Conservation (phyloP, 805 yeast species). For the Barnettozyma populi region DNA sequence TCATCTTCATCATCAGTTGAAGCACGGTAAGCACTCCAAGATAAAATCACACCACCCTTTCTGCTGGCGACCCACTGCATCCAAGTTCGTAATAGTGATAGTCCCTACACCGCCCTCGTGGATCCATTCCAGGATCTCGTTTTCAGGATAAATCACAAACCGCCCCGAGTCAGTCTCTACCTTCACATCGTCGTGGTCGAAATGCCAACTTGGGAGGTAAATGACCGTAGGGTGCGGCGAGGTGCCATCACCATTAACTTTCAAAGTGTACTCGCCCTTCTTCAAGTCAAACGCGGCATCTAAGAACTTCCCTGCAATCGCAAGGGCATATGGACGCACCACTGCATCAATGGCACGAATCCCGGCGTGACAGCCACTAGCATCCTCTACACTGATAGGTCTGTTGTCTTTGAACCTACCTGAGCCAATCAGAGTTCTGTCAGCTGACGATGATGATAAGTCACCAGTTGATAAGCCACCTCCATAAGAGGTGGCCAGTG, state of each 20-base stretch:
- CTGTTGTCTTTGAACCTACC: neutral
- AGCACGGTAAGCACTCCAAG: conserved; percentile 8
- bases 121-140: conserved; percentile 66
- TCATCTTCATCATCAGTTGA: neutral
- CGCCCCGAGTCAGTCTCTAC: conserved; percentile 52
- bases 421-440: neutral
- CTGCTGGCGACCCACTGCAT: neutral
- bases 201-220: conserved; percentile 71
- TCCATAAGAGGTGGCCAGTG: neutral
- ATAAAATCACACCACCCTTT: neutral
- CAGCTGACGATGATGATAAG: neutral
- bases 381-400: neutral
- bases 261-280: conserved; percentile 41
- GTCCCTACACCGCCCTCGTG: conserved; percentile 44
- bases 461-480: neutral
- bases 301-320: conserved; percentile 53
- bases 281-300: conserved; percentile 55
- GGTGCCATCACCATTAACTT: conserved; percentile 32
- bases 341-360: conserved; percentile 71
- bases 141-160: conserved; percentile 43
- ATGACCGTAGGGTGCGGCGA: conserved; percentile 47
- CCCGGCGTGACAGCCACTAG: conserved; percentile 39
- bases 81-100: conserved; percentile 21
- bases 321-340: conserved; percentile 69
- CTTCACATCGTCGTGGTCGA: conserved; percentile 41